Evolutionary conservation across 2,329 filamentous ascomycete species (phyloP), one percentile per base, ranked within the genome.

Genomic region (Fusarium mexicanum): DNA sequence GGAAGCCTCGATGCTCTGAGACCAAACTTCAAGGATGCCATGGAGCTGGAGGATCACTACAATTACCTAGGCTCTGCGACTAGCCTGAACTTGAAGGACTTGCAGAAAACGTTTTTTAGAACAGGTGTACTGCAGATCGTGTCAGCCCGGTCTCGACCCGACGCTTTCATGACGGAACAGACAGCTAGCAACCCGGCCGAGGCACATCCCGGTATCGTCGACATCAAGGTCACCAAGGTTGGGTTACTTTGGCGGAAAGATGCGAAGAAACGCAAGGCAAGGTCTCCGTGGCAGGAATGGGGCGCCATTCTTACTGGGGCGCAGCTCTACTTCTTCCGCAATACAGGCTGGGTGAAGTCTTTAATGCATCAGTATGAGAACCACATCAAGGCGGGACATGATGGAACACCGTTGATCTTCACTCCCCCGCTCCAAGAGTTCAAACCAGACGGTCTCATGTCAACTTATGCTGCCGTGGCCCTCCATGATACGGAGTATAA

Each of bases 201-300:
- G 71, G 94, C 94, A 2, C 94, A 96, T 74, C 94, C 95, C 7
- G 96, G 96, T 18, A 93, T 99, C 67, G 96, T 99, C 17, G 96
- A 98, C 82, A 97, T 99, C 80, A 98, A 98, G 77, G 93, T 98
- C 51, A 98, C 96, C 50, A 99, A 98, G 82, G 95, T 99, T 57
- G 96, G 96, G 8, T 85, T 98, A 4, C 82, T 99, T 38, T 99
- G 96, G 96, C 91, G 96, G 50, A 99, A 99, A 81, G 95, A 98
- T 73, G 85, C 89, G 3, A 98, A 97, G 84, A 98, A 96, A 84
- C 96, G 96, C 84, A 97, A 97, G 83, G 93, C 95, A 2, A 90
- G 96, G 48, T 98, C 96, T 17, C 96, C 96, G 4, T 99, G 96
- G 96, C 96, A 98, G 80, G 96, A 99, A 87, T 99, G 96, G 96